Evolutionary conservation across 116 monocot genomes (phyloP), one percentile per base, ranked within the genome.

Genomic region (Cymodocea nodosa): DNA sequence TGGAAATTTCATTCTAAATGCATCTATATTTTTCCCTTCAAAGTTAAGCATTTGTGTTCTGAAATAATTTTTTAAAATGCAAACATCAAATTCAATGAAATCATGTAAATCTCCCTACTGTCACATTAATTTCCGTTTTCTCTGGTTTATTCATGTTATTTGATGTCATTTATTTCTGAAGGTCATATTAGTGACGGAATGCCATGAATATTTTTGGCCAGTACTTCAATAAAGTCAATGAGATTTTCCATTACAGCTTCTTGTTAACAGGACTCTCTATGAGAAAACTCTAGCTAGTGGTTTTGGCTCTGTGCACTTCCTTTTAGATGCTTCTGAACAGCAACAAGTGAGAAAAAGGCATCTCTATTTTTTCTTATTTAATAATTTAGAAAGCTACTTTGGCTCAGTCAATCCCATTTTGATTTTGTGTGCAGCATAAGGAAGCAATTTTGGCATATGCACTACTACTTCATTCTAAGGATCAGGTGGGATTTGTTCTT

Each of bases 241-340:
- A 49, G 35, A 59, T 68, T 8, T 74, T 73, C 65, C 63, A 34
- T 50, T 76, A 2, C 75, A 95, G 94, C 87, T 95, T 75, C 72
- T 90, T 60, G 94, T 95, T 14, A 90, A 95, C 79, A 90, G 66
- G 71, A 87, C 90, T 34, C 82, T 95, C 39, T 95, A 95, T 80
- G 95, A 95, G 69, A 95, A 95, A 73, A 95, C 95, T 73, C 70
- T 95, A 75, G 95, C 95, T 40, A 90, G 95, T 78, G 95, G 95
- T 51, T 95, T 95, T 73, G 95, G 95, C 56, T 90, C 95, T 15
- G 90, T 95, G 65, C 63, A 95, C 65, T 95, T 95, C 71, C 95
- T 95, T 76, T 74, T 95, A 36, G 95, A 95, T 87, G 95, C 90
- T 71, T 95, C 95, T 74, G 85, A 95, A 70, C 95, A 87, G 64